These are phyloP conservation scores for Aspergillus quadricinctus DNA, from an alignment of 2,329 filamentous ascomycete genomes.

Conservation along the genomic window DNA sequence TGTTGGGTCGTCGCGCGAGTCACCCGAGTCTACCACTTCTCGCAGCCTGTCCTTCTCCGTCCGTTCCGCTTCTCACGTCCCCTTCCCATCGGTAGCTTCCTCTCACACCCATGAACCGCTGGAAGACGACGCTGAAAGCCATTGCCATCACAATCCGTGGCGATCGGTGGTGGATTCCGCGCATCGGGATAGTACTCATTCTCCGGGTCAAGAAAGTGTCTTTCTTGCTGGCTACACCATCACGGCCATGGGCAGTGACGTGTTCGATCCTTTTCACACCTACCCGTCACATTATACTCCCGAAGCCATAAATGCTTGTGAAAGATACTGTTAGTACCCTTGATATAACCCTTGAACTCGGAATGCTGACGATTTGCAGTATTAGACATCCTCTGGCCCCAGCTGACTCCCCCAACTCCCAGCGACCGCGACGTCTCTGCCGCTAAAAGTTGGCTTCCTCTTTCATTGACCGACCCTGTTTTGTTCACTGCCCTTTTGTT, in stretches of 20 bases:
- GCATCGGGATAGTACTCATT: not conserved
- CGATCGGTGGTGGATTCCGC: not conserved
- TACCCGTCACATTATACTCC: constrained; percentile 19
- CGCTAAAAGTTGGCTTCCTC: constrained; percentile 24
- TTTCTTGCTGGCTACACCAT: constrained; percentile 6
- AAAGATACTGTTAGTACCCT: constrained; percentile 24
- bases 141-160: not conserved
- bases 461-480: constrained; percentile 25
- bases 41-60: not conserved
- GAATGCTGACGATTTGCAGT: constrained; percentile 8
- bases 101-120: not conserved
- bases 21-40: not conserved
- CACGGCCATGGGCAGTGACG: constrained; percentile 16
- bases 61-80: not conserved
- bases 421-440: constrained; percentile 2
- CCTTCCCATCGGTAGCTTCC: not conserved
- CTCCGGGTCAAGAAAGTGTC: not conserved
- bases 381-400: constrained; percentile 26
- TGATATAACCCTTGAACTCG: not conserved
- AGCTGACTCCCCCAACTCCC: constrained; percentile 17
- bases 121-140: not conserved
- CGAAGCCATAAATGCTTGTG: constrained; percentile 20
- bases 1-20: not conserved
- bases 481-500: constrained; percentile 31
- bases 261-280: constrained; percentile 26